phyloP scores from a whole-genome alignment of 352 stramenopile genomes.

The Blastocystis sp. region DNA sequence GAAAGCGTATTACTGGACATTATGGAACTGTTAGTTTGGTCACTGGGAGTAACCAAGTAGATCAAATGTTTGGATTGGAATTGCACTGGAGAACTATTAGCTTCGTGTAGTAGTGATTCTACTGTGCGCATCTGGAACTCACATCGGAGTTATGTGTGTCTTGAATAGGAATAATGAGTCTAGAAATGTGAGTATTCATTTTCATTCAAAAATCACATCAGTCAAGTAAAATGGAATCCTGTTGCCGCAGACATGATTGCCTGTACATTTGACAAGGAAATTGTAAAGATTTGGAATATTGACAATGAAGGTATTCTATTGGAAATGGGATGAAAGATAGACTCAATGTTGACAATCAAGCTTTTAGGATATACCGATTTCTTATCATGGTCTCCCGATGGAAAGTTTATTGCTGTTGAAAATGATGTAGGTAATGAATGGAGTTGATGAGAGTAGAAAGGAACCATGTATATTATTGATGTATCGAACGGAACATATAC shows the following conservation, averaged over 20 bases:
- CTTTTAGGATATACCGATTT: neutral
- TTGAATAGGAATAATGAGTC: neutral
- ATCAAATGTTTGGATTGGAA: constrained; percentile 46
- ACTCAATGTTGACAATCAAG: neutral
- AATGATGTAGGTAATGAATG: constrained; percentile 15
- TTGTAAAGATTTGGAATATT: constrained; percentile 47
- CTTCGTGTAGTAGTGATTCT: constrained; percentile 6
- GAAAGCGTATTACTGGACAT: neutral
- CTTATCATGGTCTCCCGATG: constrained; percentile 38
- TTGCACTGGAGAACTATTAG: neutral
- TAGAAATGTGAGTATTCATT: constrained; percentile 42
- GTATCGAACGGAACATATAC: neutral
- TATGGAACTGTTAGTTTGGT: neutral
- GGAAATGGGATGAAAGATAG: neutral
- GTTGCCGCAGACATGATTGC: constrained; percentile 12
- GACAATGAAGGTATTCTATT: neutral
- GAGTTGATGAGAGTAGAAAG: neutral
- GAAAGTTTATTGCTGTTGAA: constrained; percentile 2
- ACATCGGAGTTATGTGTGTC: neutral
- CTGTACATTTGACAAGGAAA: constrained; percentile 43
- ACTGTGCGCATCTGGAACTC: constrained; percentile 23
- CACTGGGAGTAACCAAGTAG: neutral
- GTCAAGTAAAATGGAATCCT: constrained; percentile 28
- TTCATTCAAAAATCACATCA: constrained; percentile 20
- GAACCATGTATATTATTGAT: constrained; percentile 12